Conservation (phyloP, 1,284 basidiomycete genomes). For the Mycena sp. region DNA sequence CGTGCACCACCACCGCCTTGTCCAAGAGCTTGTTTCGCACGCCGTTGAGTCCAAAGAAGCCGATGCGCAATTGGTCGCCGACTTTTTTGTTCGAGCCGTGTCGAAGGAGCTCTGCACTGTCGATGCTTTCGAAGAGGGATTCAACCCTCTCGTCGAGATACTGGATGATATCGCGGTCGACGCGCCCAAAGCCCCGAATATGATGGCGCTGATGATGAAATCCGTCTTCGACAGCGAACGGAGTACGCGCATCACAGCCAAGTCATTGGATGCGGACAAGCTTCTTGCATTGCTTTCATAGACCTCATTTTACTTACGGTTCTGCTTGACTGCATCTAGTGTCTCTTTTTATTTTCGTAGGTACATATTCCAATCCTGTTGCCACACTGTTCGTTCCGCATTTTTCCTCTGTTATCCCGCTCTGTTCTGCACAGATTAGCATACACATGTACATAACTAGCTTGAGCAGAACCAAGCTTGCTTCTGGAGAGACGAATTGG, state of each 20-base stretch:
- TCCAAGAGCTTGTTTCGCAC: conserved; percentile 77
- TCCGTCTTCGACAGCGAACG: conserved; percentile 73
- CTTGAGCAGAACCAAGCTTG: conserved; percentile 32
- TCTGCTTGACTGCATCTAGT: conserved; percentile 34
- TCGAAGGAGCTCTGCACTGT: conserved; percentile 64
- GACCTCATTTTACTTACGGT: conserved; percentile 33
- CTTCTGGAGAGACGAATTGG: not conserved
- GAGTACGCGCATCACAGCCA: conserved; percentile 62
- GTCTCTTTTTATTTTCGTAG: conserved; percentile 29
- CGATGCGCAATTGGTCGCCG: conserved; percentile 83
- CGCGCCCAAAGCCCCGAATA: conserved; percentile 85
- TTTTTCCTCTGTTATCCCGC: conserved; percentile 21
- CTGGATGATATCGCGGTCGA: conserved; percentile 91
- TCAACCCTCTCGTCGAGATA: conserved; percentile 73
- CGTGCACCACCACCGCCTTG: conserved; percentile 70
- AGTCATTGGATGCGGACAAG: conserved; percentile 66
- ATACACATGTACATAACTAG: conserved; percentile 27
- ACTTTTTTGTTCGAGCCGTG: conserved; percentile 68
- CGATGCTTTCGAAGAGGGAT: conserved; percentile 73
- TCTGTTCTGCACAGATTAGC: conserved; percentile 29
- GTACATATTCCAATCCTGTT: conserved; percentile 17
- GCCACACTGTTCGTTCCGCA: conserved; percentile 3
- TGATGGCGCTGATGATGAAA: conserved; percentile 80
- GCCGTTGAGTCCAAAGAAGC: conserved; percentile 86
- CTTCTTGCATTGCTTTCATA: conserved; percentile 67